Percentiles rank a stretch among this genome's conserved stretches.
phyloP scores from a whole-genome alignment of 305 asterid species.

The Stenogyne calaminthoides region DNA sequence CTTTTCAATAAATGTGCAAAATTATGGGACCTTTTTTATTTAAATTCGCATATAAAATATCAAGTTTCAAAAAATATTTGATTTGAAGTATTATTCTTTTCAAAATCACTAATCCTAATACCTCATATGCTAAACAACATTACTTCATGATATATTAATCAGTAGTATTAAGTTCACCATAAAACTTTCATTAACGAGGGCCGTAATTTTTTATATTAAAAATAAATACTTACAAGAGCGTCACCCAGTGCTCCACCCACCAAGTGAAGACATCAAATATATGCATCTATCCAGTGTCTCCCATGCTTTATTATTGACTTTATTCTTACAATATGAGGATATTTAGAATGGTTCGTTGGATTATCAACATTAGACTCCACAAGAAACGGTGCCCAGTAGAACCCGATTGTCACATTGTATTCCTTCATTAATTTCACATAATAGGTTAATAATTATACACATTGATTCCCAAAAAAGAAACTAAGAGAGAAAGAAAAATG shows the following conservation, averaged over 20 bases:
- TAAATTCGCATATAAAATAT: too few relatives aligned
- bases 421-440: background rate
- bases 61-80: too few relatives aligned
- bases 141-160: background rate
- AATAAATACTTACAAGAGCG: constrained; percentile 40
- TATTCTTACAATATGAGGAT: constrained; percentile 30
- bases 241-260: constrained; percentile 49
- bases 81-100: too few relatives aligned
- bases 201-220: too few relatives aligned
- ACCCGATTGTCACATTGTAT: constrained; percentile 57
- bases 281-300: constrained; percentile 53
- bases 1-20: too few relatives aligned
- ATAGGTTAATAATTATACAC: background rate
- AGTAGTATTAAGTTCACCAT: too few relatives aligned
- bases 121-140: background rate
- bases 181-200: too few relatives aligned
- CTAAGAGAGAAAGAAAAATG: background rate
- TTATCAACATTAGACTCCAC: constrained; percentile 66
- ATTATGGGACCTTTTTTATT: too few relatives aligned
- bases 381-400: constrained; percentile 69
- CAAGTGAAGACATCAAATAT: constrained; percentile 60
- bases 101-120: too few relatives aligned
- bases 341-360: background rate
- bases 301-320: constrained; percentile 62
- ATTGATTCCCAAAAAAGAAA: background rate